Conservation (phyloP, 768 basidiomycete species). For the Leucogyrophana mollusca region DNA sequence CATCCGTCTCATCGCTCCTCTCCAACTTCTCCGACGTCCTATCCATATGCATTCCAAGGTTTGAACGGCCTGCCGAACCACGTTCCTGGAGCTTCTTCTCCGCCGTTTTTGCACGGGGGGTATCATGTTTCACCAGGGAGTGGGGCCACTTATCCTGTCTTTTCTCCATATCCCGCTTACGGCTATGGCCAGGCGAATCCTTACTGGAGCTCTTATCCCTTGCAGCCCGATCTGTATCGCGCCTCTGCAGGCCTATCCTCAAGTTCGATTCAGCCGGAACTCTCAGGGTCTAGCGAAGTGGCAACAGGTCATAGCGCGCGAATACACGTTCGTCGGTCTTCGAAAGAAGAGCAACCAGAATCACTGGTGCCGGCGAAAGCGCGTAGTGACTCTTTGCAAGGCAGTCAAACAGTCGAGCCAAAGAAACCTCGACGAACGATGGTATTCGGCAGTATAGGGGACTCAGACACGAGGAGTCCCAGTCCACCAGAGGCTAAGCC, state of each 20-base stretch:
- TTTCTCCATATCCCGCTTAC: slow-evolving; percentile 21
- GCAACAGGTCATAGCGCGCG: too few relatives aligned
- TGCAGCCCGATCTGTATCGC: too few relatives aligned
- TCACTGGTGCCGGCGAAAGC: too few relatives aligned
- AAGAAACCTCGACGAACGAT: slow-evolving; percentile 25
- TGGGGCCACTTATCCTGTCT: slow-evolving; percentile 24
- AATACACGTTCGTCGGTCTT: too few relatives aligned
- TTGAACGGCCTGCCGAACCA: not conserved
- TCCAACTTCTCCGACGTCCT: slow-evolving; percentile 1
- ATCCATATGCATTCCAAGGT: slow-evolving; percentile 8
- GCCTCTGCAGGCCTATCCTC: too few relatives aligned
- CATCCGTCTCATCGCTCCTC: slow-evolving; percentile 2
- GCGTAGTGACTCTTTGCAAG: too few relatives aligned
- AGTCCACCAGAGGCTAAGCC: slow-evolving; percentile 13
- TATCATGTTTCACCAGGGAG: not conserved
- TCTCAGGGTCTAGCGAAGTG: too few relatives aligned
- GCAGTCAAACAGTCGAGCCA: too few relatives aligned
- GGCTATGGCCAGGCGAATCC: slow-evolving; percentile 30
- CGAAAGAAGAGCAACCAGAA: too few relatives aligned
- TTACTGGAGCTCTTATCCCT: slow-evolving; percentile 28
- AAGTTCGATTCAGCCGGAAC: too few relatives aligned
- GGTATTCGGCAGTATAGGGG: slow-evolving; percentile 52
- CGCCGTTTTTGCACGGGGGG: slow-evolving; percentile 4
- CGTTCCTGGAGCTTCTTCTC: not conserved
- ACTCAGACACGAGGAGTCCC: slow-evolving; percentile 24